phyloP scores from a whole-genome alignment of 1,284 basidiomycete genomes.

The Taiwanofungus camphoratus region DNA sequence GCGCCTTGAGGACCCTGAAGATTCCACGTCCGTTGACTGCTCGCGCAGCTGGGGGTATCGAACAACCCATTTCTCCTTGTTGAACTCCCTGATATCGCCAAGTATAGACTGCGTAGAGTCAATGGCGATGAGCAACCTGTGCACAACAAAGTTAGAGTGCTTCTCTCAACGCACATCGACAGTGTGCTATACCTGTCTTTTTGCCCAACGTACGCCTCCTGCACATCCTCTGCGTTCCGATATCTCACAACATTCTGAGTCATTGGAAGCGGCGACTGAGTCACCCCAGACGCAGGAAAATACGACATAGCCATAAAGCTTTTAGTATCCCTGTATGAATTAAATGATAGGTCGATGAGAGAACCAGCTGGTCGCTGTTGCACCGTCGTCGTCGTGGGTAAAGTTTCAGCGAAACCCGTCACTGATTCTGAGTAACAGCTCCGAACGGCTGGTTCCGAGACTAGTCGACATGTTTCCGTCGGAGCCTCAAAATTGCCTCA shows the following conservation, averaged over 20 bases:
- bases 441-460: too few relatives aligned
- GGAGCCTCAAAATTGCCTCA: too few relatives aligned
- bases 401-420: neutral
- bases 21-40: constrained; percentile 25
- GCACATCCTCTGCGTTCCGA: constrained; percentile 45
- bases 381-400: constrained; percentile 2
- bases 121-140: constrained; percentile 72
- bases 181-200: constrained; percentile 54
- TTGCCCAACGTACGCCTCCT: constrained; percentile 67
- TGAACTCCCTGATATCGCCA: constrained; percentile 73
- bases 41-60: constrained; percentile 74
- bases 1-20: constrained; percentile 29
- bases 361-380: constrained; percentile 1
- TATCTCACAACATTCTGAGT: constrained; percentile 20
- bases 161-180: neutral
- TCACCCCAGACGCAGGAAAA: constrained; percentile 17
- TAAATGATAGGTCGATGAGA: neutral
- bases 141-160: neutral
- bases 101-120: constrained; percentile 69
- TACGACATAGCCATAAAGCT: constrained; percentile 24
- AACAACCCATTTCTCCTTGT: constrained; percentile 81
- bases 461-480: too few relatives aligned
- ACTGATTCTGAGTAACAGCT: neutral
- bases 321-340: neutral
- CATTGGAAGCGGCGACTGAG: constrained; percentile 16